Evolutionary conservation across 352 stramenopile genomes (phyloP), one percentile per base, ranked within the genome.

Genomic region (Pythium biforme): DNA sequence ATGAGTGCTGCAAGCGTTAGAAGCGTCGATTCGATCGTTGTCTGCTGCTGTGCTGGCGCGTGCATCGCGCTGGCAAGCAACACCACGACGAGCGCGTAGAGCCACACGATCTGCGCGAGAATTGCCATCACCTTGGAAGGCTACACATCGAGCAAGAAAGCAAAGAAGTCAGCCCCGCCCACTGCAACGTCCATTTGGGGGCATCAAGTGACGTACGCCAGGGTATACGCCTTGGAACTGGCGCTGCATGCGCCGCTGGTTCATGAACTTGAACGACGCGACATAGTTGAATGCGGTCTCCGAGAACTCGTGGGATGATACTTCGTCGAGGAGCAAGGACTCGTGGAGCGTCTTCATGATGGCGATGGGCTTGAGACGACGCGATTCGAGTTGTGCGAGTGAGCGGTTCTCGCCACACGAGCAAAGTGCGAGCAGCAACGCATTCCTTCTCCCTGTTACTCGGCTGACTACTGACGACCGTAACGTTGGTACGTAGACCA

Each of bases 201-300:
- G 15, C 34, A 15, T 31, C 47, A 48, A 19, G 19, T 29, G 6
- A 53, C 51, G 39, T 20, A 58, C 59, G 7, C 49, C 59, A 2
- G 51, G 59, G 54, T 79, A 79, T 12, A 79, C 56, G 46, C 72
- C 72, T 46, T 71, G 56, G 59, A 74, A 79, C 23, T 69, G 65
- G 0, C 72, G 65, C 22, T 75, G 61, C 23, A 79, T 68, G 12
- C 72, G 69, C 10, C 72, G 50, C 39, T 60, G 59, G 4, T 64
- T 74, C 72, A 79, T 79, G 48, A 72, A 70, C 27, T 43, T 54
- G 43, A 77, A 77, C 33, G 67, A 59, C 17, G 22, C 12, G 6
- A 7, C 17, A 33, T 58, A 64, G 27, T 69, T 89, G 48, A 64
- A 62, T 15, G 29, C 46, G 7, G 20, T 49, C 22, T 46, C 31